phyloP scores from a whole-genome alignment of 805 yeast species.

The Saccharomyces cerevisiae region DNA sequence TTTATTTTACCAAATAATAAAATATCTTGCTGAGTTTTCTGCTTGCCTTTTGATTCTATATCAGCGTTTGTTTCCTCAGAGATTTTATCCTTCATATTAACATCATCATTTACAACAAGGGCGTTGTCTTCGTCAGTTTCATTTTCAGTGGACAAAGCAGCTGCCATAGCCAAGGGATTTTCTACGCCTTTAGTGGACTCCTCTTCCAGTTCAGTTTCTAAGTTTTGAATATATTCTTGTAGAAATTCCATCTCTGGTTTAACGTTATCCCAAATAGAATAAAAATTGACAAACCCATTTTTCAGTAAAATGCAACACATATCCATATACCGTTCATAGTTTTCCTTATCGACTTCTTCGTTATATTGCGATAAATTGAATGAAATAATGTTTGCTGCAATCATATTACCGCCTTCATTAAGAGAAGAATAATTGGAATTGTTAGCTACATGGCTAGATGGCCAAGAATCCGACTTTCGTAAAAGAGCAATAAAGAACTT shows the following conservation, averaged over 20 bases:
- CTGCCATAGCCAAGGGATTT: slow-evolving; percentile 80
- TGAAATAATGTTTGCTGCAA: slow-evolving; percentile 47
- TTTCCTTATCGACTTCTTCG: slow-evolving; percentile 6
- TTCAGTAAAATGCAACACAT: slow-evolving; percentile 53
- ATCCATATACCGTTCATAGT: slow-evolving; percentile 30
- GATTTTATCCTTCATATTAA: slow-evolving; percentile 1
- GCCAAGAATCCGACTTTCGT: slow-evolving; percentile 62
- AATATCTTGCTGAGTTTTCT: slow-evolving; percentile 4
- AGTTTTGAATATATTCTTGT: slow-evolving; percentile 35
- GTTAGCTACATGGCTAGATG: slow-evolving; percentile 31
- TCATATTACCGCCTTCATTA: slow-evolving; percentile 44
- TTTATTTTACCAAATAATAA: slow-evolving; percentile 25
- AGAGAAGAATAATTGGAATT: slow-evolving; percentile 28
- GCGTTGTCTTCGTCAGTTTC: slow-evolving; percentile 35
- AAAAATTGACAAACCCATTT: slow-evolving; percentile 57
- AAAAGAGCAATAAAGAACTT: slow-evolving; percentile 44
- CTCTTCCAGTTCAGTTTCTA: slow-evolving; percentile 43
- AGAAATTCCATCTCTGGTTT: slow-evolving; percentile 46
- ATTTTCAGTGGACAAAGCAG: slow-evolving; percentile 66
- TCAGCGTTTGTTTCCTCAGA: slow-evolving; percentile 7
- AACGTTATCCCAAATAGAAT: slow-evolving; percentile 48
- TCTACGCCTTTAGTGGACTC: slow-evolving; percentile 55
- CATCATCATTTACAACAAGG: slow-evolving; percentile 4
- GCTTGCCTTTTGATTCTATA: slow-evolving; percentile 13
- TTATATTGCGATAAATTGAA: slow-evolving; percentile 31